Base-by-base conservation (phyloP, 257 asterid genomes). In the Petrea volubilis region DNA sequence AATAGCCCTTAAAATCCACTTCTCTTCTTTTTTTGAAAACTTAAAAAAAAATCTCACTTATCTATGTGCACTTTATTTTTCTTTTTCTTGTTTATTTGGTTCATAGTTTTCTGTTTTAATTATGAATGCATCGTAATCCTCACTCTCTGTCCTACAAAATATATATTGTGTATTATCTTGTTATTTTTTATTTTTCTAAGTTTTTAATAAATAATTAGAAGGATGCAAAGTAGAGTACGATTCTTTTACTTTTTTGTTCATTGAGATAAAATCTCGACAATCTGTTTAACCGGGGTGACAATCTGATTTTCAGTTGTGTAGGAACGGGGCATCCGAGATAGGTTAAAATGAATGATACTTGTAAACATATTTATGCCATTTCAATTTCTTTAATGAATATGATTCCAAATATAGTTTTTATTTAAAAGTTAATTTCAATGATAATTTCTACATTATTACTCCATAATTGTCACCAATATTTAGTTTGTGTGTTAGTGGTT, bases 1-100 rank as follows among this genome's bases (percentile, higher is more conserved):
- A 57, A 31, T 33, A 58, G 53, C 67, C 66, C 74, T 71, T 33
- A 33, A 50, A 11, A 12, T 51, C 18, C 67, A 46, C 63, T 70
- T 27, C 27, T 40, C 60, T 53, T 61, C 50, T 44, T 44, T 63
- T 51, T 60, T 49, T 41, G 28, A 68, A 60, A 34, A 11, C 11
- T 11, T 20, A 23, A 57, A 43, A 28, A 41, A 43, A 3, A 50
- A 44, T 18, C 57, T 20, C 67, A 41, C 36, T 43, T 57, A 57
- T 20, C 67, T 10, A 57, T 70, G 67, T 20, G 44, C 23, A 27
- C 59, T 43, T 20, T 31, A 12, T 58, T 44, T 70, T 70, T 4
- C 28, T 38, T 12, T 8, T 9, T 8, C 17, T 68, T 15, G 59
- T 10, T 52, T 24, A 52, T 52, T 23, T 23, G 29, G 31, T 31